A percentile compares a stretch with the other conserved stretches of the same genome.
Conservation (phyloP, 495 filamentous ascomycete species). For the Pyronema domesticum region DNA sequence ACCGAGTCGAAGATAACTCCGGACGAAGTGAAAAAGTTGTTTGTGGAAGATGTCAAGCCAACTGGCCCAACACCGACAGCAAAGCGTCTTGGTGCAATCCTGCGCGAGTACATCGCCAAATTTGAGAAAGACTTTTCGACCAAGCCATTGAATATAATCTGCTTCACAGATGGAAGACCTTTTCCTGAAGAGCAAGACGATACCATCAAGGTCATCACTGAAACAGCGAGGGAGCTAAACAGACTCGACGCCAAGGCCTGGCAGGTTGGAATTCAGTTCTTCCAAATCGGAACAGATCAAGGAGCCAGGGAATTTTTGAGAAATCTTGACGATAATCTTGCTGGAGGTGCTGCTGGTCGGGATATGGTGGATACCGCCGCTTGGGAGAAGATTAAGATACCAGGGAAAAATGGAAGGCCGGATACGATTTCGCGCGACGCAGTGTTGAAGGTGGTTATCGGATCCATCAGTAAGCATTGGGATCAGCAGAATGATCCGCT, state of each 20-base stretch:
- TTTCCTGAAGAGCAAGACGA: conserved; percentile 31
- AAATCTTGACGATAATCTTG: conserved; percentile 63
- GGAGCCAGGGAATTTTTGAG: conserved; percentile 44
- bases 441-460: conserved; percentile 70
- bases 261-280: conserved; percentile 92
- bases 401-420: conserved; percentile 25
- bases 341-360: conserved; percentile 37
- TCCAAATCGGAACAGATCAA: conserved; percentile 72
- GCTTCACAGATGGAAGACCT: conserved; percentile 79
- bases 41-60: conserved; percentile 7
- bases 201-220: conserved; percentile 44
- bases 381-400: conserved; percentile 33
- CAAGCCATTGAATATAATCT: conserved; percentile 84
- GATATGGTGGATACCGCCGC: conserved; percentile 93
- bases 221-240: conserved; percentile 54
- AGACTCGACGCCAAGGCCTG: conserved; percentile 49
- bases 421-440: conserved; percentile 40
- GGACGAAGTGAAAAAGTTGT: conserved; percentile 10
- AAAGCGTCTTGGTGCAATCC: conserved; percentile 9
- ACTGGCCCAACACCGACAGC: conserved; percentile 18
- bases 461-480: conserved; percentile 46
- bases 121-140: conserved; percentile 21
- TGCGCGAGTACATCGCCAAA: conserved; percentile 9
- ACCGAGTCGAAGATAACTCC: conserved; percentile 5
- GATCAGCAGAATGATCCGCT: conserved; percentile 30